Evolutionary conservation across 495 filamentous ascomycete species (phyloP), one percentile per base, ranked within the genome.

Genomic region (Penicillium chermesinum): DNA sequence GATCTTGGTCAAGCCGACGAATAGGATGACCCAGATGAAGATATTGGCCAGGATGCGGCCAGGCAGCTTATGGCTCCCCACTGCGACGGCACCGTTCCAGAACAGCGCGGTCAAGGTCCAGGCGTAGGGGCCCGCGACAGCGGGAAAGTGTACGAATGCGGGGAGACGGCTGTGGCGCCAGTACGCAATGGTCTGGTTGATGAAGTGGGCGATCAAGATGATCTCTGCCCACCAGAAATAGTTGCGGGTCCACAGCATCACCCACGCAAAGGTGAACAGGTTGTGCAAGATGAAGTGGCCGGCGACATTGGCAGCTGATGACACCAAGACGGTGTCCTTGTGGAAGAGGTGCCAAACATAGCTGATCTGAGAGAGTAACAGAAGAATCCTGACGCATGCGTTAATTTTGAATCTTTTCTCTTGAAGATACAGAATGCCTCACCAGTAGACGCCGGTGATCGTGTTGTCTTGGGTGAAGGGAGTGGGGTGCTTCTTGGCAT

Each of bases 281-380:
- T 94, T 95, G 74, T 85, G 84, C 56, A 87, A 48, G 61, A 93
- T 91, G 66, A 91, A 95, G 70, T 95, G 87, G 49, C 79, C 77
- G 49, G 86, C 88, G 10, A 91, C 82, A 37, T 85, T 78, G 51
- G 83, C 85, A 21, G 90, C 86, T n/a, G 79, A 70, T 33, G 78
- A 77, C 48, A 87, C 81, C 5, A 75, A 56, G 15, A 73, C 73
- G 17, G 71, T 58, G 45, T 85, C 75, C 46, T 73, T 71, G 21
- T 77, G 79, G 77, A 88, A 94, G 42, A 96, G 79, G 53, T 87
- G 80, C 61, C 75, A 81, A 53, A 87, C 66, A 62, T 94, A 96
- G 54, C 73, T 80, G 43, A 85, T 62, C 58, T 96, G 90, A 36
- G 85, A 71, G 48, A 90, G 58, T 56, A 86, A 86, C 45, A 94